phyloP scores from a whole-genome alignment of 2,329 filamentous ascomycete genomes.

The Sporothrix protearum region DNA sequence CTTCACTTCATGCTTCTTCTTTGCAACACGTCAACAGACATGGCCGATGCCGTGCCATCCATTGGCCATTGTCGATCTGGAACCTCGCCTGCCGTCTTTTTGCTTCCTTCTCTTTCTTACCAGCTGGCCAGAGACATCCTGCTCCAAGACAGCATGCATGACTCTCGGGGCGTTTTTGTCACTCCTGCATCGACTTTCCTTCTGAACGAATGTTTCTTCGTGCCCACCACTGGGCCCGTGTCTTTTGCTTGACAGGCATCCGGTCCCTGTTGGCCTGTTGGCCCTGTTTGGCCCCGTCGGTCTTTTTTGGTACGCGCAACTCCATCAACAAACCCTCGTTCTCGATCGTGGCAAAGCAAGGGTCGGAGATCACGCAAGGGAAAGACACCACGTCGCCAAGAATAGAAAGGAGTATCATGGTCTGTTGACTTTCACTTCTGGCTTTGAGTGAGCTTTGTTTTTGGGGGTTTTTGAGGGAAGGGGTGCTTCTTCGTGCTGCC shows the following conservation, averaged over 20 bases:
- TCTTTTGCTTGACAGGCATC: neutral
- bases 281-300: neutral
- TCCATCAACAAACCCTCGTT: neutral
- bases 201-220: neutral
- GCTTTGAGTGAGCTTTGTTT: neutral
- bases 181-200: neutral
- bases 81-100: neutral
- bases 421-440: neutral
- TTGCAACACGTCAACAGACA: conserved; percentile 2
- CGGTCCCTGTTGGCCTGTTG: neutral
- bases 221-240: neutral
- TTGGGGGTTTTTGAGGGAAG: neutral
- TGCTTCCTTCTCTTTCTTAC: neutral
- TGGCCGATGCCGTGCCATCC: neutral
- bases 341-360: conserved; percentile 13
- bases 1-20: neutral
- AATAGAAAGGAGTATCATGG: neutral
- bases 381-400: conserved; percentile 13
- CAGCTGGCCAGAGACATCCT: conserved; percentile 1
- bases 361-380: conserved; percentile 4
- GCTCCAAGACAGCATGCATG: neutral
- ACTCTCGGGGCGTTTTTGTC: neutral
- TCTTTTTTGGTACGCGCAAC: neutral
- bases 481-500: neutral
- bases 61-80: conserved; percentile 9